Evolutionary conservation across 164 flowering plant species (phyloP), one percentile per base, ranked within the genome.

Genomic region (Brasenia schreberi): DNA sequence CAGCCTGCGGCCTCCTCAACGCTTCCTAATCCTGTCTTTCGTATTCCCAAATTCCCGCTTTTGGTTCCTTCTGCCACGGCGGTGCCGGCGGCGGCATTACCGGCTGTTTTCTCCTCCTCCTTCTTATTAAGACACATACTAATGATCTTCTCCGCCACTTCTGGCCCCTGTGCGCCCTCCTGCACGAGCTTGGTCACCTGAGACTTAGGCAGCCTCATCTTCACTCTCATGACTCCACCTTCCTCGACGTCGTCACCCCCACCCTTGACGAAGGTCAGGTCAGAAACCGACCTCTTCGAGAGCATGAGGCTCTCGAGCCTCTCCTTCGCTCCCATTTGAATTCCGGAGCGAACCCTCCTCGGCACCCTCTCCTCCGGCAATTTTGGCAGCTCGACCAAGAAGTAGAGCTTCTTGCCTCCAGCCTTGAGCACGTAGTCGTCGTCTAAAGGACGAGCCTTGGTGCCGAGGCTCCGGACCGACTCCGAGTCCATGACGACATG

Each of bases 121-220:
- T 18, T 18, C 16, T 73, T 67, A 4, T 59, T 74, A 49, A 77
- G 42, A 61, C 77, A 89, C 44, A 91, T 84, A 6, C 69, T 74
- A 75, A 84, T 68, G 45, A 92, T 82, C 78, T 76, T 92, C 80
- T 83, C 82, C 0, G 92, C 92, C 0, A 79, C 89, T 66, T 92
- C 98, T 0, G 78, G 72, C 18, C 76, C 85, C 64, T 82, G 80
- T 42, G 52, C 77, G 68, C 92, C 81, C 49, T 84, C 86, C 64
- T 72, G 75, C 80, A 86, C 77, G 74, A 86, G 19, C 72, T 67
- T 89, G 23, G 78, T 85, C 69, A 92, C 86, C 66, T 87, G 84
- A 2, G 87, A 77, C 79, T 78, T 87, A 1, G 88, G 95, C 44
- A 90, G 70, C 78, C 85, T 81, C 81, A 90, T 10, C 64, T 62